These are phyloP conservation scores for Schoenoplectus triqueter DNA, from an alignment of 202 grass and related monocot species.

Conservation along the genomic window DNA sequence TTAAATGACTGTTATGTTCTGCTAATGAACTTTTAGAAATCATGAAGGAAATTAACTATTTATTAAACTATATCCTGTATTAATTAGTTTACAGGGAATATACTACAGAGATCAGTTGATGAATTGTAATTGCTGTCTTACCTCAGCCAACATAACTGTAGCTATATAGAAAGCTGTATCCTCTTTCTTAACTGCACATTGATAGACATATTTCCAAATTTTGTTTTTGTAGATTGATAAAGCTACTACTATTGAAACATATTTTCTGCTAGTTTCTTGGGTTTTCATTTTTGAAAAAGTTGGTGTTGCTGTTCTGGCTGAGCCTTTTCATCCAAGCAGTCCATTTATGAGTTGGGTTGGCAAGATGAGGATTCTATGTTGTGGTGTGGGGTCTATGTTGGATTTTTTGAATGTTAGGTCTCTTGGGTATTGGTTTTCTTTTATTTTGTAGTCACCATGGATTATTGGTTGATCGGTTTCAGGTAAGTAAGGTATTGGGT, in stretches of 20 bases:
- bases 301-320: neutral
- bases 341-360: neutral
- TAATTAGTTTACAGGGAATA: neutral
- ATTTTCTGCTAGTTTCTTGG: neutral
- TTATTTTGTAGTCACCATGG: neutral
- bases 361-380: neutral
- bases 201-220: neutral
- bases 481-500: neutral
- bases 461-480: neutral
- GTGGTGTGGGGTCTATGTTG: neutral
- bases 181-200: neutral
- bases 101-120: neutral
- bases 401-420: neutral
- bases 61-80: neutral
- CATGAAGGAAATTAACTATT: too few species aligned
- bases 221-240: neutral
- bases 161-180: neutral
- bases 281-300: neutral
- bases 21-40: too few species aligned
- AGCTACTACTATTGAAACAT: neutral
- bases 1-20: too few species aligned
- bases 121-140: slow-evolving; percentile 1
- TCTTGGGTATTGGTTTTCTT: neutral
- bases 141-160: neutral
- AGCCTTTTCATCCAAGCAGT: neutral